Percentiles rank a stretch among this genome's conserved stretches.
phyloP scores from a whole-genome alignment of 495 filamentous ascomycete species.

The Thermothielavioides terrestris region DNA sequence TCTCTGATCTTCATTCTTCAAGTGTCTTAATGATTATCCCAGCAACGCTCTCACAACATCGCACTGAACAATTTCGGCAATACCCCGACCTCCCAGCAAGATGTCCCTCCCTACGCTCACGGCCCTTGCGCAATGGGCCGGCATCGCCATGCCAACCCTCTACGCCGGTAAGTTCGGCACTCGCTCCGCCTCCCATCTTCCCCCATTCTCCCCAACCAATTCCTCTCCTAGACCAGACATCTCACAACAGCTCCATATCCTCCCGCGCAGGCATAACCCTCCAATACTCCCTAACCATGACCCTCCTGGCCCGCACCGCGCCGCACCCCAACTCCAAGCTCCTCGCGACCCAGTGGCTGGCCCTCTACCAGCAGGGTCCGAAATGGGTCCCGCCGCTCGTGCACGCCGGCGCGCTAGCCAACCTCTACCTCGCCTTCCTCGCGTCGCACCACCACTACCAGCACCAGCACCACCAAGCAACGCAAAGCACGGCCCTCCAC shows the following conservation, averaged over 20 bases:
- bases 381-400: slow-evolving; percentile 13
- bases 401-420: slow-evolving; percentile 2
- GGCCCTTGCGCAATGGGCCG: slow-evolving; percentile 3
- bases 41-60: background rate
- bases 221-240: background rate
- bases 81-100: background rate
- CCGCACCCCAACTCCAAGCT: slow-evolving; percentile 3
- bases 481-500: background rate
- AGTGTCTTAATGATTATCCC: background rate
- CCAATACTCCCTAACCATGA: slow-evolving; percentile 8
- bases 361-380: slow-evolving; percentile 15
- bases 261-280: slow-evolving; percentile 8
- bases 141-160: slow-evolving; percentile 4
- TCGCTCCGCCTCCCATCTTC: background rate
- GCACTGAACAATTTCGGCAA: background rate
- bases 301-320: background rate
- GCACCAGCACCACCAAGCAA: background rate
- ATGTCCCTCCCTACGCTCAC: background rate
- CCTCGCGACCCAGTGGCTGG: slow-evolving; percentile 15
- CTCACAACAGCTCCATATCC: background rate
- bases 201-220: background rate
- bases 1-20: background rate
- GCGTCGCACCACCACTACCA: background rate
- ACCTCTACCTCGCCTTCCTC: slow-evolving; percentile 10
- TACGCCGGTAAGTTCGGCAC: slow-evolving; percentile 1